A percentile compares a stretch with the other conserved stretches of the same genome.
Conservation (phyloP, 345 rosid species). For the Erodium maritimum region DNA sequence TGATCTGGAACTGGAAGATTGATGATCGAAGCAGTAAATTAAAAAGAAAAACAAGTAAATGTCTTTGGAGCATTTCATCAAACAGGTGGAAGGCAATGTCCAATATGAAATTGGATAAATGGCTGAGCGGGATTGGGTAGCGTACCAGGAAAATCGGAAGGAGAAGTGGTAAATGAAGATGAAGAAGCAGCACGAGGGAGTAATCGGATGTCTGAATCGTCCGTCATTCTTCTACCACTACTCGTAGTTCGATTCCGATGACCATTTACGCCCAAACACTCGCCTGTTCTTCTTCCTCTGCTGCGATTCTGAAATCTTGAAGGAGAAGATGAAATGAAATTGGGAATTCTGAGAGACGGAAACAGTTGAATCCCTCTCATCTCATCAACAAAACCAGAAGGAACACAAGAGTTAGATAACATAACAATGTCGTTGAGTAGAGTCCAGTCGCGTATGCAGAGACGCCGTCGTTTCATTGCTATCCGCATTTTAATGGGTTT, state of each 20-base stretch:
- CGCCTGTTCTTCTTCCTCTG: background rate
- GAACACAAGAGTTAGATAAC: too few relatives aligned
- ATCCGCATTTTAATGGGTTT: too few relatives aligned
- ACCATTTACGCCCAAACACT: background rate
- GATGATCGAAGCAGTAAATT: background rate
- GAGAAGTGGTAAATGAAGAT: slow-evolving; percentile 11
- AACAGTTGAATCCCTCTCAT: background rate
- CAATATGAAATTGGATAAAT: too few relatives aligned
- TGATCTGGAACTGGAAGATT: slow-evolving; percentile 24
- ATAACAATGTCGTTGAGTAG: too few relatives aligned
- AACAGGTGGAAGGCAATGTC: background rate
- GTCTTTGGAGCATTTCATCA: background rate
- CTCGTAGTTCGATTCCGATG: background rate
- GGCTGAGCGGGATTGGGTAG: too few relatives aligned
- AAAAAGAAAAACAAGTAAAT: background rate
- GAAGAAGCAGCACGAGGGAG: slow-evolving; percentile 12
- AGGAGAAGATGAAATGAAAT: background rate
- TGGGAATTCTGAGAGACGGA: background rate
- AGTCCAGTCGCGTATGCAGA: too few relatives aligned
- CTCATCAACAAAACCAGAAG: background rate
- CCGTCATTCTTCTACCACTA: background rate
- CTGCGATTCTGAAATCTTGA: background rate
- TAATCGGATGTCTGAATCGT: background rate
- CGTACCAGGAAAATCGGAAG: slow-evolving; percentile 12
- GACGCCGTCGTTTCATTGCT: too few relatives aligned